Evolutionary conservation across 192 early-diverging fungal species (phyloP).

Genomic region (Dissophora globulifera): DNA sequence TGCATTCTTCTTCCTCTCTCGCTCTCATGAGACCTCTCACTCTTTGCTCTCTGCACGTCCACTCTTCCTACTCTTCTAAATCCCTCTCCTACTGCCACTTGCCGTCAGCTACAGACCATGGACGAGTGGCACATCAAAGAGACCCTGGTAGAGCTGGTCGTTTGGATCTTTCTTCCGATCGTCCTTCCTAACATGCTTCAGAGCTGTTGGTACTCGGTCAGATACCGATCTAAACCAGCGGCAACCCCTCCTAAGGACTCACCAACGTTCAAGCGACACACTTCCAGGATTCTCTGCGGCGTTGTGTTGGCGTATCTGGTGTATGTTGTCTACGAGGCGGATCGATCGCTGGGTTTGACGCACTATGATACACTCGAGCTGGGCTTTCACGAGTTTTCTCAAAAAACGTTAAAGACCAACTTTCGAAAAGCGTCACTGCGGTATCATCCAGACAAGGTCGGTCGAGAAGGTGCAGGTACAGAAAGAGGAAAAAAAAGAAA

Average conservation of each 20-base stretch:
- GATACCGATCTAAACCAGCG: not conserved
- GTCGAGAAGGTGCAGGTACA: conserved; percentile 20
- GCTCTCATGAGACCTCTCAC: too few relatives aligned
- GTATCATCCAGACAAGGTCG: conserved; percentile 36
- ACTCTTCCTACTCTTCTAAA: too few relatives aligned
- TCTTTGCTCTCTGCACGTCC: too few relatives aligned
- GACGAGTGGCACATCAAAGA: not conserved
- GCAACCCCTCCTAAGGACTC: conserved; percentile 4
- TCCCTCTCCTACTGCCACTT: too few relatives aligned
- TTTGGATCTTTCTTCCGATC: conserved; percentile 7
- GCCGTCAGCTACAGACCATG: too few relatives aligned
- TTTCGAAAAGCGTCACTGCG: conserved; percentile 16
- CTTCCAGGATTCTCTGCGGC: not conserved
- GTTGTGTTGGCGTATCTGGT: not conserved
- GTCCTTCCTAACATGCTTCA: conserved; percentile 1
- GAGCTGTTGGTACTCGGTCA: not conserved
- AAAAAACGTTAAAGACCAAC: conserved; percentile 19
- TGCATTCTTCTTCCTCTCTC: too few relatives aligned
- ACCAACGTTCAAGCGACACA: not conserved
- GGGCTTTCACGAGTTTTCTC: conserved; percentile 1
- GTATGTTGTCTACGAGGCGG: not conserved
- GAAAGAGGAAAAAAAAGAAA: too few relatives aligned
- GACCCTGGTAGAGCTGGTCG: not conserved
- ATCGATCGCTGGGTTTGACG: not conserved
- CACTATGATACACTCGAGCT: conserved; percentile 12